Conservation (phyloP, 1,284 basidiomycete genomes). For the Ceratobasidium sp. region DNA sequence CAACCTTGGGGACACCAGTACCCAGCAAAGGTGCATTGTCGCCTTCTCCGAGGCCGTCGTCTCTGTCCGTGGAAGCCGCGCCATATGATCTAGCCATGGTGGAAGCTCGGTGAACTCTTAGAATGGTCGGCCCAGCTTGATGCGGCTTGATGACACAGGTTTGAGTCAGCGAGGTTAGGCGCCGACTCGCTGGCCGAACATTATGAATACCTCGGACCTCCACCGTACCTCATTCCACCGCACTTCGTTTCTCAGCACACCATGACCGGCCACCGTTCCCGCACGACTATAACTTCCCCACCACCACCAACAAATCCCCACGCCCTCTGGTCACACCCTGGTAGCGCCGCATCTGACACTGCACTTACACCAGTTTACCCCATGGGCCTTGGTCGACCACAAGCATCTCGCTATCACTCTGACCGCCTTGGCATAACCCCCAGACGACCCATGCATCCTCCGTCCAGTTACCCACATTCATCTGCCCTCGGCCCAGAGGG, state of each 20-base stretch:
- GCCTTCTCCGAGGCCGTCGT: conserved; percentile 12
- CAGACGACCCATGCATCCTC: background rate
- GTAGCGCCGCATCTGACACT: conserved; percentile 1
- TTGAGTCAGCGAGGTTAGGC: conserved; percentile 2
- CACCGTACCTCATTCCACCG: background rate
- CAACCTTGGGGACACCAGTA: conserved; percentile 10
- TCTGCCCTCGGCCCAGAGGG: background rate
- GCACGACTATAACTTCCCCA: background rate
- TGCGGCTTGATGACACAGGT: background rate
- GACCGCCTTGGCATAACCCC: background rate
- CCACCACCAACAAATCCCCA: background rate
- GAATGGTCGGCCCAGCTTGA: background rate
- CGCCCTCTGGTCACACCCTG: background rate
- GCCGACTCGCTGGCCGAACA: conserved; percentile 27
- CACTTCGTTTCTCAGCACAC: background rate
- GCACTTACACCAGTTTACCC: no score
- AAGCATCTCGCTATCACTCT: conserved; percentile 7
- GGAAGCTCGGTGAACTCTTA: no score
- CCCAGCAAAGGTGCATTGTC: conserved; percentile 30
- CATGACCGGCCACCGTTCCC: conserved; percentile 19
- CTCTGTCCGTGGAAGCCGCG: conserved; percentile 18
- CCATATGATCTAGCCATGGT: conserved; percentile 31
- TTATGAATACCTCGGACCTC: background rate
- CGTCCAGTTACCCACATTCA: background rate
- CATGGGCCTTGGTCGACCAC: conserved; percentile 15